These are phyloP conservation scores for Daldinia sp. DNA, from an alignment of 2,329 filamentous ascomycete species.

Conservation along the genomic window DNA sequence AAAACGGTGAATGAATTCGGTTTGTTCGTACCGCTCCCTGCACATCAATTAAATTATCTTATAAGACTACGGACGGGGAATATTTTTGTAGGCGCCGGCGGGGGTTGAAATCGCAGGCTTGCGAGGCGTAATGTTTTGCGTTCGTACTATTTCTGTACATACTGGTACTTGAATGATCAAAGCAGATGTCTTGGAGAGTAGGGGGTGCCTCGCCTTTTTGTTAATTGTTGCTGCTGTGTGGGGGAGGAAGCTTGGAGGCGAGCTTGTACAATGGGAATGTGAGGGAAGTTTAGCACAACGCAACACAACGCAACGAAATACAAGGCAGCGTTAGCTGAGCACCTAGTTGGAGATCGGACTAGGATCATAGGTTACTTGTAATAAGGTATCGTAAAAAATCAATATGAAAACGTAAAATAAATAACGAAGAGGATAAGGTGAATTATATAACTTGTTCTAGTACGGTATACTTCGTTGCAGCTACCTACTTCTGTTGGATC, in stretches of 20 bases:
- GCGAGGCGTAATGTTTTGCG: constrained; percentile 1
- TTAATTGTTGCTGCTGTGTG: not conserved
- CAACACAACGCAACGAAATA: not conserved
- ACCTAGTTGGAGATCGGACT: not conserved
- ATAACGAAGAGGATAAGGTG: not conserved
- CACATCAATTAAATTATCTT: constrained; percentile 8
- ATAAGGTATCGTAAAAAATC: not conserved
- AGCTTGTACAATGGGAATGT: not conserved
- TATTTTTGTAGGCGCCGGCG: constrained; percentile 2
- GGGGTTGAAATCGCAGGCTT: not conserved
- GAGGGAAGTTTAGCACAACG: not conserved
- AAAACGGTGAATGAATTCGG: constrained; percentile 8
- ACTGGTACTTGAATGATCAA: constrained; percentile 12
- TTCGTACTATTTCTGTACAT: constrained; percentile 26
- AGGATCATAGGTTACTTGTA: not conserved
- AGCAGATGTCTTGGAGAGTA: constrained; percentile 4
- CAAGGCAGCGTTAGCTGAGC: not conserved
- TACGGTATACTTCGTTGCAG: no score
- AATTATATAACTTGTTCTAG: not conserved
- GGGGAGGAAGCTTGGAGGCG: not conserved
- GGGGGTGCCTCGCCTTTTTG: not conserved
- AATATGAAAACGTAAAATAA: not conserved
- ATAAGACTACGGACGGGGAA: constrained; percentile 8
- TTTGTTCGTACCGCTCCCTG: constrained; percentile 18
- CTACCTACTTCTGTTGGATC: no score